phyloP scores from a whole-genome alignment of 352 stramenopile species.

The Pythium coloratum region DNA sequence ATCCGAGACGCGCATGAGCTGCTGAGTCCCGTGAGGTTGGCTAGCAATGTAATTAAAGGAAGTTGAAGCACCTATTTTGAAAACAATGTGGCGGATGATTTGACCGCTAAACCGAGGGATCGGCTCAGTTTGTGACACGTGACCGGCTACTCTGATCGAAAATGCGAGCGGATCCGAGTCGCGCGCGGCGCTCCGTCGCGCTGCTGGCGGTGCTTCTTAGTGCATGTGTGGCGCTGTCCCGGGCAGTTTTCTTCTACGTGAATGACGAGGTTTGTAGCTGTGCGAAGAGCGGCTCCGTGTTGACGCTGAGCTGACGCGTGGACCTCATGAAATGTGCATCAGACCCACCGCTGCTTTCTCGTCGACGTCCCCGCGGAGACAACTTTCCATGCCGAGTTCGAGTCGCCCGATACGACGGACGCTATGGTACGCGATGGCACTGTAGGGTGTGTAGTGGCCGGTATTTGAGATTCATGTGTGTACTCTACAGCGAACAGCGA shows the following conservation, averaged over 20 bases:
- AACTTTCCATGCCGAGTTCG: conserved; percentile 75
- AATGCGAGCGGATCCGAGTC: neutral
- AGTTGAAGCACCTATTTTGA: neutral
- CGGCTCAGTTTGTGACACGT: conserved; percentile 16
- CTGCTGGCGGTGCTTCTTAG: conserved; percentile 33
- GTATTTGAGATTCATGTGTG: neutral
- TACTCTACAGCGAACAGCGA: conserved; percentile 48
- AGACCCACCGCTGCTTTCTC: conserved; percentile 80
- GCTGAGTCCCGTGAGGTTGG: neutral
- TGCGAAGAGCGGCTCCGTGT: neutral
- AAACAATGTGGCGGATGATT: neutral
- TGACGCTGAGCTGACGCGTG: neutral
- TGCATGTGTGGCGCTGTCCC: conserved; percentile 11
- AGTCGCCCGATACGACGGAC: conserved; percentile 83
- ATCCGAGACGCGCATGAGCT: neutral
- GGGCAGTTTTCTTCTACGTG: conserved; percentile 69
- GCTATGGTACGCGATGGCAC: conserved; percentile 43
- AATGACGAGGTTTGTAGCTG: conserved; percentile 42
- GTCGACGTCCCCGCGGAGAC: conserved; percentile 77
- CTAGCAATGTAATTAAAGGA: conserved; percentile 16
- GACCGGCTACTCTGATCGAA: conserved; percentile 2
- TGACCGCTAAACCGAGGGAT: conserved; percentile 5
- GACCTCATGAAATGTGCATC: neutral
- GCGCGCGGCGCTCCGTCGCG: conserved; percentile 7
- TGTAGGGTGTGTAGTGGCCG: neutral